Conservation (phyloP, 2,329 filamentous ascomycete genomes). For the Stenocarpella maydis region DNA sequence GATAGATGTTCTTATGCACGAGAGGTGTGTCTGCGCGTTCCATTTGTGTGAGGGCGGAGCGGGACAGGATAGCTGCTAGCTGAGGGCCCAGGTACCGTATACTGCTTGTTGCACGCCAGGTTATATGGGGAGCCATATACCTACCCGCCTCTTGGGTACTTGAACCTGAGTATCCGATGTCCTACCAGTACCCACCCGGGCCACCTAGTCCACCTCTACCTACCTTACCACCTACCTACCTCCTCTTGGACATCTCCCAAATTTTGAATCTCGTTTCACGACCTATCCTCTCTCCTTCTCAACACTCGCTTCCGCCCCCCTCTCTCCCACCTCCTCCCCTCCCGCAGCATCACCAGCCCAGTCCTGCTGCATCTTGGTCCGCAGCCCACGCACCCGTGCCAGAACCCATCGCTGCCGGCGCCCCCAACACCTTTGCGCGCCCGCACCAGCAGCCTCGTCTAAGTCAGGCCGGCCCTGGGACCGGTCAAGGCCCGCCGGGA, state of each 20-base stretch:
- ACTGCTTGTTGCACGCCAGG: neutral
- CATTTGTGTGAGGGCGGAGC: constrained; percentile 8
- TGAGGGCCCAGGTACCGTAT: neutral
- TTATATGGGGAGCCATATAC: constrained; percentile 5
- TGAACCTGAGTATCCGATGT: too few relatives aligned
- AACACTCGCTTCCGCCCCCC: constrained; percentile 22
- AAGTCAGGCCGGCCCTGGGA: constrained; percentile 32
- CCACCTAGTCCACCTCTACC: neutral
- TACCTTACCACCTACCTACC: neutral
- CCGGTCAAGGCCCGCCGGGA: constrained; percentile 34
- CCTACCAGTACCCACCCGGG: neutral
- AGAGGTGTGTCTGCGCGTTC: too few relatives aligned
- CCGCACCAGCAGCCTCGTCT: constrained; percentile 36
- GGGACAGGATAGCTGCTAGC: constrained; percentile 8
- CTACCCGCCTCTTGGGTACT: too few relatives aligned
- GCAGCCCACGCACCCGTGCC: constrained; percentile 20
- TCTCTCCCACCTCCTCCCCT: neutral
- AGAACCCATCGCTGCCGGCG: constrained; percentile 19
- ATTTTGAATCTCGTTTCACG: constrained; percentile 37
- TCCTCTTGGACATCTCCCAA: constrained; percentile 32
- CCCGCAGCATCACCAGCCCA: constrained; percentile 24
- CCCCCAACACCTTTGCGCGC: constrained; percentile 17
- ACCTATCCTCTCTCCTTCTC: constrained; percentile 34
- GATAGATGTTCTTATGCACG: too few relatives aligned
- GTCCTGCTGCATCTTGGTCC: neutral